Base-by-base conservation (phyloP, 805 yeast species). In the Starmerella scarabaei region DNA sequence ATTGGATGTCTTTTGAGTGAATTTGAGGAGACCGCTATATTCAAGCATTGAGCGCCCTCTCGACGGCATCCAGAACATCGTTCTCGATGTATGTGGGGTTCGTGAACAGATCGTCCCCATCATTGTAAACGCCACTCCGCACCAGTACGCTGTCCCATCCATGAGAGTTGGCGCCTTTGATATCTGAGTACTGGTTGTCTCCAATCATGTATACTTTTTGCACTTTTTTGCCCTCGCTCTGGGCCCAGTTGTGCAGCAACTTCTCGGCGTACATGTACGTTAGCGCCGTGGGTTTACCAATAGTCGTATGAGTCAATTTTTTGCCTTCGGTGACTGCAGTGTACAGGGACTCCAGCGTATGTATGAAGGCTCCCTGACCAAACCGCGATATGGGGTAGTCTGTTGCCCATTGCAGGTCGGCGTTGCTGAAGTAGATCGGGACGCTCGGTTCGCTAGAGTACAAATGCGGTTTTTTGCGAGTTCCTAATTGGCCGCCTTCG, bases 361-460 rank as follows among this genome's bases (percentile, higher is more conserved):
- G 85, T 59, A 83, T 94, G 48, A 84, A 67, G 3, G 95, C 94
- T 44, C 95, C 95, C 93, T 84, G 85, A 45, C 94, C 94, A 56
- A 84, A 82, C 57, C 95, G 69, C 15, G 84, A 74, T 46, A 80
- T 66, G 51, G 73, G 73, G 57, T 80, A 83, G 60, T 83, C 80
- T 3, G 94, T 81, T 11, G 94, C 88, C 94, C 94, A 84, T 40
- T 84, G 82, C 53, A 84, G 80, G 62, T 84, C 95, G 17, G 88
- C 80, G 59, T 84, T 93, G 31, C 93, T 93, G 67, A 83, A 84
- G 61, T 80, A 81, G 42, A 83, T 72, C 35, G 75, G 74, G 26
- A 93, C 91, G 29, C 86, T 86, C 48, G 82, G 85, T 44, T 77
- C 78, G 55, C 80, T 71, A 4, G 30, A 11, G 41, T 29, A 49